These are phyloP conservation scores for Camillea tinctor DNA, from an alignment of 2,329 filamentous ascomycete genomes.

Conservation along the genomic window DNA sequence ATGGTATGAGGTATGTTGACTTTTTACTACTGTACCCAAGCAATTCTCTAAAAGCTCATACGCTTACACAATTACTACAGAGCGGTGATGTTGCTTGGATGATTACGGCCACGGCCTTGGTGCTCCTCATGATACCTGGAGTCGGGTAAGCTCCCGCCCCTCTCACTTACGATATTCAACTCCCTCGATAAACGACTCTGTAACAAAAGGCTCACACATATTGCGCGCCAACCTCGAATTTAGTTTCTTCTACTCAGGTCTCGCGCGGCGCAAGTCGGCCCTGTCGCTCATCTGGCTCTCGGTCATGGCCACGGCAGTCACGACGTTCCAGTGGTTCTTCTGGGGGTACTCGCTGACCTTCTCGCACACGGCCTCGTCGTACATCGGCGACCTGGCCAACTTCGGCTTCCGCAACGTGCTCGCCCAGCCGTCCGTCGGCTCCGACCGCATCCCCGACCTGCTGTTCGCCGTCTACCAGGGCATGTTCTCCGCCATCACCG, in stretches of 20 bases:
- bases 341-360: slow-evolving; percentile 85
- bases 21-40: not conserved
- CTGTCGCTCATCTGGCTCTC: slow-evolving; percentile 89
- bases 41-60: not conserved
- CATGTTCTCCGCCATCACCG: slow-evolving; percentile 85
- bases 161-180: not conserved
- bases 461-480: slow-evolving; percentile 84
- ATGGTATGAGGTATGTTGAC: slow-evolving; percentile 65
- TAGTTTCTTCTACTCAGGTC: slow-evolving; percentile 87
- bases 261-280: slow-evolving; percentile 84
- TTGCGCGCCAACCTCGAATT: not conserved
- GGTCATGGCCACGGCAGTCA: slow-evolving; percentile 79
- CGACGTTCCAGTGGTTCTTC: slow-evolving; percentile 93
- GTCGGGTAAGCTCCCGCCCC: slow-evolving; percentile 59
- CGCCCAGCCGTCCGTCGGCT: slow-evolving; percentile 72
- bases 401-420: slow-evolving; percentile 77
- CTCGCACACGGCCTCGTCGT: slow-evolving; percentile 72
- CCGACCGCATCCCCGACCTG: slow-evolving; percentile 72
- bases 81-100: slow-evolving; percentile 84
- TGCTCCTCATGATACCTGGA: slow-evolving; percentile 89
- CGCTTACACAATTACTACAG: slow-evolving; percentile 31
- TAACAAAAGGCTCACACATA: slow-evolving; percentile 5
- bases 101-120: slow-evolving; percentile 76
- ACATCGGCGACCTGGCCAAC: slow-evolving; percentile 76
- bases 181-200: not conserved